These are phyloP conservation scores for Mycocalia duriaeana DNA, from an alignment of 1,284 basidiomycete species.

Conservation along the genomic window DNA sequence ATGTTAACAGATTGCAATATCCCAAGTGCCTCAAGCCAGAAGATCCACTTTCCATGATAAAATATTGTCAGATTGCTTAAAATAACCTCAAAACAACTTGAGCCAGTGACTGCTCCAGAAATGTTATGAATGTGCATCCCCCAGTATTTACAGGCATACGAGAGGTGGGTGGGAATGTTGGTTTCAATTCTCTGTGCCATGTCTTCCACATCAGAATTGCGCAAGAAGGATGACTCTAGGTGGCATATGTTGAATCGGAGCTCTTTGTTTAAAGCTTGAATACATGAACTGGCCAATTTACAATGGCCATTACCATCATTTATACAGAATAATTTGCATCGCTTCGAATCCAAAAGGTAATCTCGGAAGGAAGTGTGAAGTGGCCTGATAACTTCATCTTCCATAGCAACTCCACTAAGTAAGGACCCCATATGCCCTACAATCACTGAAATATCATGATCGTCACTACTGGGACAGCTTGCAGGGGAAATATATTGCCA, in stretches of 20 bases:
- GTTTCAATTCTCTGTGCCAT: constrained; percentile 9
- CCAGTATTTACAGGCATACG: constrained; percentile 22
- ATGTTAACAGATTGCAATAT: background rate
- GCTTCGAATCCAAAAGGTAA: constrained; percentile 3
- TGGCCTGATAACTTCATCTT: background rate
- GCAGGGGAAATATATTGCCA: background rate
- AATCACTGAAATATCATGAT: background rate
- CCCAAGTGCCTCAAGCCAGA: background rate
- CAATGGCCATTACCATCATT: background rate
- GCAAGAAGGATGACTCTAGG: constrained; percentile 19
- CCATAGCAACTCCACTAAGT: constrained; percentile 1
- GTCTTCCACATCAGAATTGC: constrained; percentile 13
- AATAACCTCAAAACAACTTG: background rate
- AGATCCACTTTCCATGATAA: background rate
- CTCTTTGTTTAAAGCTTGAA: background rate
- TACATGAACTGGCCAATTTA: background rate
- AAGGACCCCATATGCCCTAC: constrained; percentile 1
- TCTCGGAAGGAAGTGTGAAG: constrained; percentile 9
- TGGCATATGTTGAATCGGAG: constrained; percentile 28
- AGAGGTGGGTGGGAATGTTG: constrained; percentile 15
- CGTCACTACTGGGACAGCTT: background rate
- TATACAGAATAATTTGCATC: constrained; percentile 1
- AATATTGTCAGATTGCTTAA: background rate
- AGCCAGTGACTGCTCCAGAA: background rate
- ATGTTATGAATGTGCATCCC: constrained; percentile 14